Base-by-base conservation (phyloP, 2,329 filamentous ascomycete species). In the Monilinia vaccinii-corymbosi region DNA sequence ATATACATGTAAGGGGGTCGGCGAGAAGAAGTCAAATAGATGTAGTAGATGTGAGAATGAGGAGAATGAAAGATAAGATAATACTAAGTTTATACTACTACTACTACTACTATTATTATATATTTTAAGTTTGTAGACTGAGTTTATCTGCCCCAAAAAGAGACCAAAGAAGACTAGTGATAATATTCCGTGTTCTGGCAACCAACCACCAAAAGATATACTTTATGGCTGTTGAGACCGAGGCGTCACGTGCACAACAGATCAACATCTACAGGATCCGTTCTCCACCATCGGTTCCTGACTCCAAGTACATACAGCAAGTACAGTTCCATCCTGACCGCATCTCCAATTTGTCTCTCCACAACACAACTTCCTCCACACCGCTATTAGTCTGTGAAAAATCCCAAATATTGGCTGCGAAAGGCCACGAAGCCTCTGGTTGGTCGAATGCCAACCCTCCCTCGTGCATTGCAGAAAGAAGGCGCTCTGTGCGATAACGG, bases 291-390 rank as follows among this genome's bases (percentile, higher is more conserved):
- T 44, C 38, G 51, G 51, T 53, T 53, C 38, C 51, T 53, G 51
- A 53, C 38, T 53, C 42, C 50, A 25, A 6, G 25, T 28, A 28
- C 25, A 28, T 28, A 28, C 25, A 28, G 6, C 6, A 3, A 28
- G 38, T n/a, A 53, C 38, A 44, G 23, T 32, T 10, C 38, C 23
- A 36, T 36, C 25, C 55, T 28, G 25, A 28, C 25, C 25, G 25
- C 9, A 23, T 32, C 14, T 16, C 34, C 11, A 11, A 42, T 42
- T 42, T 42, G 7, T 21, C 7, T 21, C 51, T 53, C 51, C 51
- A 53, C 51, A n/a, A n/a, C n/a, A n/a, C n/a, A n/a, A 31, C 51
- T 53, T 53, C 51, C 21, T 32, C 51, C 51, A 53, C 51, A 53
- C 51, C 51, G 51, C 51, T 38, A 53, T 32, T 8, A 32, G 11